Conservation (phyloP, 768 basidiomycete genomes). For the Neoboletus subvelutipes region DNA sequence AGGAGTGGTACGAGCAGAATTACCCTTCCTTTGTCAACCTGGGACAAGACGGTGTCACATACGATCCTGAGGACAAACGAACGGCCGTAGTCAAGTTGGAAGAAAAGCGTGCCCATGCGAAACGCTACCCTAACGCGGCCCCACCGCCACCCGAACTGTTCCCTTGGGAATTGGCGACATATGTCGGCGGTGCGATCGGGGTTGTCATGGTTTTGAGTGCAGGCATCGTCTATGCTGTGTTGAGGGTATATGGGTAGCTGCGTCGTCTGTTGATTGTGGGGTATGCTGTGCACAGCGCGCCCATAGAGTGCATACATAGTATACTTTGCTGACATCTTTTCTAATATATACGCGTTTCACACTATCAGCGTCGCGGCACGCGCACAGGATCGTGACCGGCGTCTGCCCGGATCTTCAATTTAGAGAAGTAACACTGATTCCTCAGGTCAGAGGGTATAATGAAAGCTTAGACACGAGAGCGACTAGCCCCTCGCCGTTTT, state of each 20-base stretch:
- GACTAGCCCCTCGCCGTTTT: too few species aligned
- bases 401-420: not conserved
- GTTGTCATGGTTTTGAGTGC: conserved; percentile 28
- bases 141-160: conserved; percentile 6
- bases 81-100: conserved; percentile 47
- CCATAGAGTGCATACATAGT: not conserved
- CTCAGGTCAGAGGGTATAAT: not conserved
- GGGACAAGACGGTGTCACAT: conserved; percentile 26
- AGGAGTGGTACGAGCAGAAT: conserved; percentile 90
- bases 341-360: not conserved
- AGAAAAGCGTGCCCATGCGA: conserved; percentile 41
- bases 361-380: not conserved
- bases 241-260: conserved; percentile 25
- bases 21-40: conserved; percentile 84
- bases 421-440: not conserved
- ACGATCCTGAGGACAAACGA: conserved; percentile 57
- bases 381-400: too few species aligned
- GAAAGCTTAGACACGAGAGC: not conserved
- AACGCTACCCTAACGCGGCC: conserved; percentile 12
- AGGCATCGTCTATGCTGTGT: conserved; percentile 23
- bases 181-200: conserved; percentile 27
- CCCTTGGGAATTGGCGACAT: conserved; percentile 34
- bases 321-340: not conserved
- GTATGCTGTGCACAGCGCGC: not conserved
- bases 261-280: not conserved